Base-by-base conservation (phyloP, 23 red algal species). In the Pyropia haitanensis region DNA sequence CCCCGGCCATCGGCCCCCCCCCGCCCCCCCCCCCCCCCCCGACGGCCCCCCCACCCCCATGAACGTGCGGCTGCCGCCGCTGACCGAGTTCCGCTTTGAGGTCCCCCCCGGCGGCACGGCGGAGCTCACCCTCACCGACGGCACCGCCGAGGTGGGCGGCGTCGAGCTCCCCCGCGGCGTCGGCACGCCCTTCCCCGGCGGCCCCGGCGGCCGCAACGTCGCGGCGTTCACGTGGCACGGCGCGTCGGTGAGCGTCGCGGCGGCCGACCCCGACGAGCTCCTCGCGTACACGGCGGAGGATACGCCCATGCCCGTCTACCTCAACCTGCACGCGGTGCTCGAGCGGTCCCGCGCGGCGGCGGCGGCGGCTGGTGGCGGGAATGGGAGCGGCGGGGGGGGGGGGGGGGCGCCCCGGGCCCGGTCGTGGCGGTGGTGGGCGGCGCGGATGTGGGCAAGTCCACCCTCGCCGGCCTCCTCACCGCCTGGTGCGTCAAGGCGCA, bases 151-250 rank as follows among this genome's bases (percentile, higher is more conserved):
- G 51, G 56, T 90, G 13, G 79, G 91, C 52, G 94, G 94, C 6
- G 61, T 83, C 2, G 94, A 90, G 26, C 70, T 98, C 0, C 39
- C 39, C 10, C 39, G 39, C 39, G 80, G 86, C 28, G 70, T 82
- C 22, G 64, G 66, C 27, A 64, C 65, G 29, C 55, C 67, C 5
- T 87, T 75, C 23, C 18, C 70, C 20, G 52, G 82, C n/a, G 56
- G 71, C 9, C 78, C 65, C 1, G 56, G 56, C 52, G 59, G 57
- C 28, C 39, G 39, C 1, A 85, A 86, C 39, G 60, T 89, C 33
- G 81, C 84, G 39, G 72, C 75, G 18, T 98, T 91, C 78, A 98
- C 84, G 1, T 98, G 94, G 94, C 85, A 91, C 44, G 94, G 94
- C 24, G 83, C 79, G 25, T 52, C 53, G 14, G 39, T 98, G 16